These are phyloP conservation scores for Prunus armeniaca DNA, from an alignment of 306 rosid genomes.

Conservation along the genomic window DNA sequence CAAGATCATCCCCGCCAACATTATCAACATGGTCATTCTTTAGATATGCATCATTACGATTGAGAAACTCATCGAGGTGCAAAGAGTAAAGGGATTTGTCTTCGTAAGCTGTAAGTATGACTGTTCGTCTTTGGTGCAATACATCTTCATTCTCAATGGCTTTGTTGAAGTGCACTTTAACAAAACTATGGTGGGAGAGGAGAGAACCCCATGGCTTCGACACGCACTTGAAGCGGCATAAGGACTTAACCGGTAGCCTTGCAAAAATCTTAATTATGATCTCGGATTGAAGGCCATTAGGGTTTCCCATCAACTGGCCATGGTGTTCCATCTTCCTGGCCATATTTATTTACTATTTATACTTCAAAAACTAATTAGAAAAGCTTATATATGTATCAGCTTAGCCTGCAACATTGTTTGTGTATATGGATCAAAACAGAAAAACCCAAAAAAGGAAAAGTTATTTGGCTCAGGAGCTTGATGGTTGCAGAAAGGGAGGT, in stretches of 20 bases:
- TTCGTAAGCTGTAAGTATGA: background rate
- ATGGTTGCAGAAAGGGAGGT: no score
- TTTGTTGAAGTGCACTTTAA: background rate
- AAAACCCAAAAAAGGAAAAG: no score
- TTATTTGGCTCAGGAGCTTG: no score
- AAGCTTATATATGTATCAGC: background rate
- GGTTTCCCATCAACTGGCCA: background rate
- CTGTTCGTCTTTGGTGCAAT: background rate
- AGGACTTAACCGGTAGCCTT: background rate
- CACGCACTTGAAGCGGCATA: background rate
- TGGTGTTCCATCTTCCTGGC: background rate
- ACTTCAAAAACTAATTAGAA: background rate
- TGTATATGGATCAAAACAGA: background rate
- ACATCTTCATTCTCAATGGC: background rate
- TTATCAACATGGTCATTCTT: background rate
- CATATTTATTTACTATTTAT: background rate
- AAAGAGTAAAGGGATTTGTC: background rate
- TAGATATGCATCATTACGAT: background rate
- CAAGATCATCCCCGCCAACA: background rate
- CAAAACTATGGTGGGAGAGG: background rate
- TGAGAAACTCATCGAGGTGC: background rate
- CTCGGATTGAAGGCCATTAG: background rate
- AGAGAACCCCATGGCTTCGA: background rate
- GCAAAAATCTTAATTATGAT: background rate
- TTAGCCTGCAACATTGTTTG: background rate